phyloP scores from a whole-genome alignment of 1,284 basidiomycete species.

The Sutorius eximius region DNA sequence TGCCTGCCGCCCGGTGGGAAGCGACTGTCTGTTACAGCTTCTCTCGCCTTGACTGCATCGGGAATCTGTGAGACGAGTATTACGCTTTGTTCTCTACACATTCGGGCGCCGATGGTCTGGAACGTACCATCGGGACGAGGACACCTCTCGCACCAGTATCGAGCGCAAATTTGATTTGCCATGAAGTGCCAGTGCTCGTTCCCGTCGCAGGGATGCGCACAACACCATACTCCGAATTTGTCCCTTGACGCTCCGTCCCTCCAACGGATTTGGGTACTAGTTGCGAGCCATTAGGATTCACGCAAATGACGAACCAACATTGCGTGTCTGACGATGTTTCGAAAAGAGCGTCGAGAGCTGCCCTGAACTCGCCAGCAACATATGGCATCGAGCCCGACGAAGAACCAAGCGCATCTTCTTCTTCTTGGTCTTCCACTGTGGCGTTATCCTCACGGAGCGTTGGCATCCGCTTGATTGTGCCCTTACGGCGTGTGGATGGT shows the following conservation, averaged over 20 bases:
- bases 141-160: slow-evolving; percentile 64
- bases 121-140: slow-evolving; percentile 60
- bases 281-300: slow-evolving; percentile 95
- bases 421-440: slow-evolving; percentile 51
- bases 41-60: slow-evolving; percentile 54
- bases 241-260: slow-evolving; percentile 88
- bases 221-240: slow-evolving; percentile 80
- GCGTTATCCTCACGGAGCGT: slow-evolving; percentile 53
- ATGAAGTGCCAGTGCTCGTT: slow-evolving; percentile 49
- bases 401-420: slow-evolving; percentile 42
- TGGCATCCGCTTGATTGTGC: slow-evolving; percentile 62
- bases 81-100: not conserved
- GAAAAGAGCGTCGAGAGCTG: slow-evolving; percentile 83
- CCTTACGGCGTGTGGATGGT: slow-evolving; percentile 83
- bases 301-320: slow-evolving; percentile 89
- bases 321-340: slow-evolving; percentile 90
- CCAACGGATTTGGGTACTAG: slow-evolving; percentile 91
- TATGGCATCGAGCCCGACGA: slow-evolving; percentile 54
- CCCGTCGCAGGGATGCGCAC: slow-evolving; percentile 65
- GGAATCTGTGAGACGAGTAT: slow-evolving; percentile 43
- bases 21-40: slow-evolving; percentile 53
- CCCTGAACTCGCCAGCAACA: slow-evolving; percentile 85
- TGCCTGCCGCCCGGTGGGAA: slow-evolving; percentile 59
- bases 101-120: not conserved
- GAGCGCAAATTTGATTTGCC: slow-evolving; percentile 69